phyloP scores from a whole-genome alignment of 768 basidiomycete species.

The Leucosporidium scottii region DNA sequence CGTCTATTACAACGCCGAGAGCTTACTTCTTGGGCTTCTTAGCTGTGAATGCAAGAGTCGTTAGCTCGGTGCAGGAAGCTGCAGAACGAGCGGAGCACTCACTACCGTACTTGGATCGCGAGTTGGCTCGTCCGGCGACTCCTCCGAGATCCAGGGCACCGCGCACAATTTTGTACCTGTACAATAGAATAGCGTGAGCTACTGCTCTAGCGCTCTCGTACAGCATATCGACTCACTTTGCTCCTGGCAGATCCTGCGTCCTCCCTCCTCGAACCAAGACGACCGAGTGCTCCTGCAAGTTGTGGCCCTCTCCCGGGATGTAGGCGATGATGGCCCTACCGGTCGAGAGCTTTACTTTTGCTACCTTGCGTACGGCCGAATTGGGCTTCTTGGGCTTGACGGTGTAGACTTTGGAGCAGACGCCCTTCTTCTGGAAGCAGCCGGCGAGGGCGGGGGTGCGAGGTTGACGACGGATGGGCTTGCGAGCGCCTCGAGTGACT shows the following conservation, averaged over 20 bases:
- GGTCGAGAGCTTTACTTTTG: constrained; percentile 80
- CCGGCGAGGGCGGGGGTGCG: not conserved
- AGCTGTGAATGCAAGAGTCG: constrained; percentile 43
- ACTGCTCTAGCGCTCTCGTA: too few species aligned
- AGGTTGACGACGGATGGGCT: not conserved
- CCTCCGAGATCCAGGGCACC: constrained; percentile 86
- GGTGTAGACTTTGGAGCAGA: constrained; percentile 45
- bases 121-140: constrained; percentile 70
- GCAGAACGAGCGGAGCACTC: not conserved
- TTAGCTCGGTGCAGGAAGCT: not conserved
- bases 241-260: constrained; percentile 95
- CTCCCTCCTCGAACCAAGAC: constrained; percentile 90
- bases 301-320: constrained; percentile 95
- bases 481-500: not conserved
- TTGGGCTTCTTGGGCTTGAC: constrained; percentile 95
- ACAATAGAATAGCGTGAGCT: not conserved
- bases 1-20: too few species aligned
- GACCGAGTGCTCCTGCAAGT: constrained; percentile 94
- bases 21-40: constrained; percentile 67
- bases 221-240: constrained; percentile 56
- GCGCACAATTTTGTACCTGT: constrained; percentile 88
- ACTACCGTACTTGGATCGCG: constrained; percentile 83
- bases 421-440: not conserved
- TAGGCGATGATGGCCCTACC: constrained; percentile 88
- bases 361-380: constrained; percentile 95